A percentile compares a stretch with the other conserved stretches of the same genome.
Evolutionary conservation across 257 asterid genomes (phyloP).

Genomic region (Solanum tarapatanum): DNA sequence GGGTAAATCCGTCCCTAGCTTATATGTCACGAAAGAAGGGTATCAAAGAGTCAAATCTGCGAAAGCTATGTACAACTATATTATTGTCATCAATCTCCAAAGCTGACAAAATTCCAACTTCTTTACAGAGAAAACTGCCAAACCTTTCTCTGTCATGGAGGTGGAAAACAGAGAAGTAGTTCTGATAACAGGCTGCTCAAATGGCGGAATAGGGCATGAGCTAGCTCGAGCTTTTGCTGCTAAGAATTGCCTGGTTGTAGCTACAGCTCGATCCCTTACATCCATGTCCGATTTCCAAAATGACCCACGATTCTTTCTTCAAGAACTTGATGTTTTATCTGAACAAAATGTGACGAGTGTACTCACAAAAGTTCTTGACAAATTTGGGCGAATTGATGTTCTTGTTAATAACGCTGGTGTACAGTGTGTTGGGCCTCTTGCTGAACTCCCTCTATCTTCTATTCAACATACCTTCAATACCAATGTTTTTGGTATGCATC

Average conservation of each 20-base stretch:
- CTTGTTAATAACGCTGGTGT: constrained; percentile 90
- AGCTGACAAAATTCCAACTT: not conserved
- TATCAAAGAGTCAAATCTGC: not conserved
- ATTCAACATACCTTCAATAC: constrained; percentile 62
- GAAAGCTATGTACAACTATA: not conserved
- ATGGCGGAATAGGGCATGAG: constrained; percentile 91
- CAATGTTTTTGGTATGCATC: constrained; percentile 61
- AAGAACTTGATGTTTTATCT: constrained; percentile 64
- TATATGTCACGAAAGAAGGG: too few relatives aligned
- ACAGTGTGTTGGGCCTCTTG: constrained; percentile 82
- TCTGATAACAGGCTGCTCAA: constrained; percentile 72
- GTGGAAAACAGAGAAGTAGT: constrained; percentile 35
- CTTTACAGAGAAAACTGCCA: not conserved
- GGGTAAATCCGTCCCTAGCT: too few relatives aligned
- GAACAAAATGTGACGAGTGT: constrained; percentile 56
- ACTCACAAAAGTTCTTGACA: constrained; percentile 47
- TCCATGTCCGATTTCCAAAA: constrained; percentile 51
- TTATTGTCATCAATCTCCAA: not conserved
- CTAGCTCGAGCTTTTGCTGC: constrained; percentile 69
- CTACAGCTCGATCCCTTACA: constrained; percentile 69
- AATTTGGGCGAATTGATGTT: constrained; percentile 64
- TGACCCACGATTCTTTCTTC: constrained; percentile 61
- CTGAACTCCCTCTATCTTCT: constrained; percentile 67
- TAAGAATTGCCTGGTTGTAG: constrained; percentile 65
- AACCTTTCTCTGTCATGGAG: not conserved